Evolutionary conservation across 2,329 filamentous ascomycete species (phyloP), one percentile per base, ranked within the genome.

Genomic region (Harringtonia aguacate): DNA sequence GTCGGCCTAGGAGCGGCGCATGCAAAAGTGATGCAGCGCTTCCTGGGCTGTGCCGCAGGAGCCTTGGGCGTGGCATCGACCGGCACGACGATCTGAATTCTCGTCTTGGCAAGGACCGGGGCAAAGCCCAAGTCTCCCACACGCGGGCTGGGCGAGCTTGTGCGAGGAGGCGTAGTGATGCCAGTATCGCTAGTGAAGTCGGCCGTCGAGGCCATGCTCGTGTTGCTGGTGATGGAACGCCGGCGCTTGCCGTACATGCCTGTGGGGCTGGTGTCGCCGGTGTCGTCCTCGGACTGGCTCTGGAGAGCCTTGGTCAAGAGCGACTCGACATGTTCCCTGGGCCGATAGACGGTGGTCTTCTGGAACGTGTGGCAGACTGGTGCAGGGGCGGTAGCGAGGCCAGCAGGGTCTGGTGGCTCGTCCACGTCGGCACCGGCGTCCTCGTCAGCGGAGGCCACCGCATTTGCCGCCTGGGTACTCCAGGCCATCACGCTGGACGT

Each of bases 181-280:
- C 86, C 89, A 46, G 86, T 92, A 56, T 95, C 92, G 62, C 89
- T 95, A n/a, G 88, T 95, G 46, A 97, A 72, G 52, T 95, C 90
- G 31, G 85, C 85, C 4, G 87, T 94, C 2, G 89, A 95, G 37
- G 85, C 74, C 47, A 83, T 66, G 64, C 88, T 95, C 52, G 79
- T 68, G 57, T 82, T 90, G 68, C 86, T 94, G 59, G 81, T 83
- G 54, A 83, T 80, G 48, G 84, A 90, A 47, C 79, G 70, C 53
- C 73, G 66, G 46, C 73, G 65, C 29, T 63, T 59, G 20, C 57
- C 59, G 43, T 55, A 56, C n/a, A 55, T 52, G 28, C 39, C 30
- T 34, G 63, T 53, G 36, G 61, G 57, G 29, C 61, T 60, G 36
- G 57, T 53, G 37, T 62, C 64, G 51, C 66, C 46, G 7, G 57